Base-by-base conservation (phyloP, 257 asterid genomes). In the Handroanthus guayacan region DNA sequence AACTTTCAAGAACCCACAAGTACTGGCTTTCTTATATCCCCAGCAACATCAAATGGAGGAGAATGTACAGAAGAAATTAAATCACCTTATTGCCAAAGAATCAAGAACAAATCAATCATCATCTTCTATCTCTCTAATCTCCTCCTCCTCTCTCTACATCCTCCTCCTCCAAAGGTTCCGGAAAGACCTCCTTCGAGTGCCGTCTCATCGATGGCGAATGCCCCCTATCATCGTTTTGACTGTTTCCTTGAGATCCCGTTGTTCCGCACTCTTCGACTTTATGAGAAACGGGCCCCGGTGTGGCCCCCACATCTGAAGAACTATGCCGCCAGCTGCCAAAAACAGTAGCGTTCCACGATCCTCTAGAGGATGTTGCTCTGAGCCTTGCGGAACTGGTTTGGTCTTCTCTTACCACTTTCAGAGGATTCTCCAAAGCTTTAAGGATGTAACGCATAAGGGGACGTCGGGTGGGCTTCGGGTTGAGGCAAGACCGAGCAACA, bases 401-500 rank as follows among this genome's bases (percentile, higher is more conserved):
- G 20, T 83, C 90, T 16, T 90, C 97, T 82, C 99, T 87, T 47
- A 94, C 97, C 9, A 94, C 97, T 83, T 94, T 94, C 48, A 91
- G 76, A 55, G 99, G 99, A 75, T 94, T 94, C 70, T 94, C 99
- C 69, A 92, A 72, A 4, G 99, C 99, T 87, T 85, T 92, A 62
- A 94, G 99, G 54, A 94, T 84, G 78, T 92, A 90, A 13, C 91
- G 83, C 95, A 89, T 92, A 18, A 91, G 75, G 11, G 97, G 99
- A 5, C 99, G 84, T 41, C 95, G 83, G 1, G 84, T 58, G 8
- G 97, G 95, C 81, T 84, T 92, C 20, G 99, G 97, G 57, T 94
- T 92, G 11, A 94, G 94, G 77, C 99, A 94, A 12, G 99, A 94
- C 58, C 92, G 81, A 2, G 99, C 97, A 0, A 94, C 92, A 39